Conservation (phyloP, 2,329 filamentous ascomycete species). For the Botrytis fabae region DNA sequence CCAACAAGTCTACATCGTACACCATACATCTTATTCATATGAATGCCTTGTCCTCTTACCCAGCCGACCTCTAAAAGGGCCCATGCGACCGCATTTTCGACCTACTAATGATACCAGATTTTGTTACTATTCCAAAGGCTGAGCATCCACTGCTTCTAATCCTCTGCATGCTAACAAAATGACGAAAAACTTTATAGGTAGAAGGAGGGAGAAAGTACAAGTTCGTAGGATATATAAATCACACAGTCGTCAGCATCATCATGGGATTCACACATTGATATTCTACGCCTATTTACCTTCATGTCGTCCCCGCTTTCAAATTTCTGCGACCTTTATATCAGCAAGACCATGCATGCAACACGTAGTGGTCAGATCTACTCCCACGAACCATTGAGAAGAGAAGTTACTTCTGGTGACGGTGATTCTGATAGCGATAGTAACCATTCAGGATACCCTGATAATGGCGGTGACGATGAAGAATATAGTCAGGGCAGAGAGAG, state of each 20-base stretch:
- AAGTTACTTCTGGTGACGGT: constrained; percentile 27
- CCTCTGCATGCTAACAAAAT: constrained; percentile 29
- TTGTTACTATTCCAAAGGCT: constrained; percentile 32
- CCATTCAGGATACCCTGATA: neutral
- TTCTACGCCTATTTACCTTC: constrained; percentile 27
- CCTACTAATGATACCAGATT: constrained; percentile 27
- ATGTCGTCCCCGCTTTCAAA: constrained; percentile 38
- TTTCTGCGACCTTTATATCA: constrained; percentile 39
- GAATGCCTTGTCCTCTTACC: constrained; percentile 25
- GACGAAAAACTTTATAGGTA: constrained; percentile 30
- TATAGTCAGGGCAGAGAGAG: constrained; percentile 7
- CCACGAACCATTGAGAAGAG: constrained; percentile 28
- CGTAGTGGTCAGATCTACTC: constrained; percentile 25
- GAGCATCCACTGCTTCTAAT: constrained; percentile 31
- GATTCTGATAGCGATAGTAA: constrained; percentile 22
- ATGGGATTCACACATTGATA: constrained; percentile 28
- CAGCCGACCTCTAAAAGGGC: constrained; percentile 33
- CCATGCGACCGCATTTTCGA: constrained; percentile 27
- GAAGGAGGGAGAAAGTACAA: constrained; percentile 27
- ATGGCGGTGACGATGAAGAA: constrained; percentile 17
- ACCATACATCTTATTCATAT: constrained; percentile 15
- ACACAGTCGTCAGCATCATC: constrained; percentile 31
- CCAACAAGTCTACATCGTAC: constrained; percentile 2
- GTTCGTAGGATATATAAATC: constrained; percentile 33
- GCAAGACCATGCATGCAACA: constrained; percentile 36